Percentiles rank a stretch among this genome's conserved stretches.
Evolutionary conservation across 345 rosid genomes (phyloP).

Genomic region (Zanthoxylum bungeanum): DNA sequence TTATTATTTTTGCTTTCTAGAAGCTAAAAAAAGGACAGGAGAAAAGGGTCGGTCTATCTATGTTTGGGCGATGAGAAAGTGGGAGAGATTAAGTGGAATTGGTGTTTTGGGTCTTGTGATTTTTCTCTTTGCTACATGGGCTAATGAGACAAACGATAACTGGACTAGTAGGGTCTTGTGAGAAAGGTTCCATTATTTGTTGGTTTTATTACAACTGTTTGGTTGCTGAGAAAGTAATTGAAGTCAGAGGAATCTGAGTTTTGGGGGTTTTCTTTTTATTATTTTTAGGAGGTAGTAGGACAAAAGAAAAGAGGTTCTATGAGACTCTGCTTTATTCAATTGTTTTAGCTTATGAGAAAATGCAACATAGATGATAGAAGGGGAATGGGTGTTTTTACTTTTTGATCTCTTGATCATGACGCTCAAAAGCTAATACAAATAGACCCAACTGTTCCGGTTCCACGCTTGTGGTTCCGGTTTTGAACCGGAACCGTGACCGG

Average conservation of each 20-base stretch:
- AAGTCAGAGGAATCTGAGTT: neutral
- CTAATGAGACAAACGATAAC: neutral
- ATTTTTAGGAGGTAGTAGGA: neutral
- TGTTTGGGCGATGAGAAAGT: constrained; percentile 12
- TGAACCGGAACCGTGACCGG: too few species aligned
- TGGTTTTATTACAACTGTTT: constrained; percentile 11
- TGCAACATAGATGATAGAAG: neutral
- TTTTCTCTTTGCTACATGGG: neutral
- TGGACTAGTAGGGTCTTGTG: neutral
- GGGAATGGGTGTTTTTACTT: neutral
- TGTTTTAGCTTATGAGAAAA: neutral
- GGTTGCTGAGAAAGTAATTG: constrained; percentile 4
- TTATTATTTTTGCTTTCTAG: constrained; percentile 11
- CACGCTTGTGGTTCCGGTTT: too few species aligned
- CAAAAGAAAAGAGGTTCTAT: neutral
- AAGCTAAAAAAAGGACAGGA: neutral
- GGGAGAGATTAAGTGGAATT: neutral
- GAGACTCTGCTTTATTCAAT: neutral
- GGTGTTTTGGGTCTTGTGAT: neutral
- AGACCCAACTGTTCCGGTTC: too few species aligned
- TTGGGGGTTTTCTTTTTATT: constrained; percentile 1
- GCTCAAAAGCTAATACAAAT: neutral
- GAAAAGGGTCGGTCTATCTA: neutral
- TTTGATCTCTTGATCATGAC: constrained; percentile 1
- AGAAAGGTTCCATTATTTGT: neutral